phyloP scores from a whole-genome alignment of 2,329 filamentous ascomycete species.

The Eutypa lata region DNA sequence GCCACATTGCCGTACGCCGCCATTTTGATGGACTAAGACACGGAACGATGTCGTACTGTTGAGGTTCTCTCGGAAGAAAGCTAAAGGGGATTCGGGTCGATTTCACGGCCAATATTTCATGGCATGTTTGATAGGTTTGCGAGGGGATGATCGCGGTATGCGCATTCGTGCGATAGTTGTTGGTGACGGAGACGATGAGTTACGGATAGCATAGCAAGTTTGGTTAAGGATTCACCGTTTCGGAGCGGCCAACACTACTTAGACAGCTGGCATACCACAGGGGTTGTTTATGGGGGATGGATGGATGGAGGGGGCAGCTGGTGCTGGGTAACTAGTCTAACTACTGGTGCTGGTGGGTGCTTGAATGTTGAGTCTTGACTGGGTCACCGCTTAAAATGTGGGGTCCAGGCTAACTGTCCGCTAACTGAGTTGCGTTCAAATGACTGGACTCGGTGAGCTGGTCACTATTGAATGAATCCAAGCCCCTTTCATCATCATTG shows the following conservation, averaged over 20 bases:
- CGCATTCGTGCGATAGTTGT: not conserved
- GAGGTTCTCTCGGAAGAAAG: not conserved
- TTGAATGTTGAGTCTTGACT: not conserved
- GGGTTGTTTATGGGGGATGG: not conserved
- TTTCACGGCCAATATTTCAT: not conserved
- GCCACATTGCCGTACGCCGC: constrained; percentile 11
- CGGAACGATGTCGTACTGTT: not conserved
- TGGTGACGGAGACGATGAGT: too few relatives aligned
- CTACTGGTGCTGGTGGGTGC: too few relatives aligned
- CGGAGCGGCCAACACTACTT: not conserved
- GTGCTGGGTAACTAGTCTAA: too few relatives aligned
- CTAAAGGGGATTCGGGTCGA: not conserved
- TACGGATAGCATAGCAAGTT: too few relatives aligned
- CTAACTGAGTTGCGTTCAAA: too few relatives aligned
- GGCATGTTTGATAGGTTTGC: not conserved
- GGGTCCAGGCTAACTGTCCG: not conserved
- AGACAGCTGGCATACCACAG: not conserved
- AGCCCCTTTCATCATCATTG: too few relatives aligned
- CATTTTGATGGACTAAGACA: not conserved
- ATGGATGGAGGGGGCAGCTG: not conserved
- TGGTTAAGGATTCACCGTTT: not conserved
- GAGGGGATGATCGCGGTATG: not conserved
- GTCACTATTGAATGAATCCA: too few relatives aligned
- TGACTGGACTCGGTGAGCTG: too few relatives aligned
- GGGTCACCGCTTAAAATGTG: not conserved